phyloP scores from a whole-genome alignment of 352 stramenopile species.

The Globisporangium cederbergense region DNA sequence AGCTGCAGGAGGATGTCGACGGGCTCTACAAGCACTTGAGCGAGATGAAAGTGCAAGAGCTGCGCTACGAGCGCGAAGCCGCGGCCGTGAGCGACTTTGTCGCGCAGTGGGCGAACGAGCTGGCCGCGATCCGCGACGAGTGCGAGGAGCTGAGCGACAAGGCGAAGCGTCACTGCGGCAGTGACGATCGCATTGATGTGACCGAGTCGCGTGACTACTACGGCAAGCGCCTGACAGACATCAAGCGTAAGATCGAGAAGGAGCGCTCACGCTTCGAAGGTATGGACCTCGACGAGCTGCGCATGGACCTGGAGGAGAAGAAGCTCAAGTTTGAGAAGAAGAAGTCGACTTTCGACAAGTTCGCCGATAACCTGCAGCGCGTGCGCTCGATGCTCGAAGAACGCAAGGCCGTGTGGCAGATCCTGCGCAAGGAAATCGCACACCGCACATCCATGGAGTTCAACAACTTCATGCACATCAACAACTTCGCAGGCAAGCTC shows the following conservation, averaged over 20 bases:
- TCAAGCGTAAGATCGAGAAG: conserved; percentile 72
- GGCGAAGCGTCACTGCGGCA: conserved; percentile 49
- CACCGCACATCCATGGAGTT: conserved; percentile 76
- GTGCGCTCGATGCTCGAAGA: conserved; percentile 74
- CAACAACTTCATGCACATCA: conserved; percentile 82
- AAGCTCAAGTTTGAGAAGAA: conserved; percentile 67
- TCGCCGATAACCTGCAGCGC: conserved; percentile 55
- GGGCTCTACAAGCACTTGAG: conserved; percentile 72
- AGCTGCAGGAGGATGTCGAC: conserved; percentile 62
- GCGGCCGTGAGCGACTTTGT: conserved; percentile 42
- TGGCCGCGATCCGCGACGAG: conserved; percentile 46
- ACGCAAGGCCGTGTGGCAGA: conserved; percentile 71
- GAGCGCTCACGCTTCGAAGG: conserved; percentile 75
- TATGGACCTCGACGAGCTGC: conserved; percentile 79
- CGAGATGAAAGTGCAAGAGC: conserved; percentile 65
- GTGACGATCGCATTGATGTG: conserved; percentile 56
- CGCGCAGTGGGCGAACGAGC: conserved; percentile 43
- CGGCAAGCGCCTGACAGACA: conserved; percentile 71
- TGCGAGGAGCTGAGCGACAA: conserved; percentile 61
- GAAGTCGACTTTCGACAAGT: conserved; percentile 55
- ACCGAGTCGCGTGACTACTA: conserved; percentile 73
- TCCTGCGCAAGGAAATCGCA: conserved; percentile 76
- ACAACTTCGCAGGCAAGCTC: conserved; percentile 83
- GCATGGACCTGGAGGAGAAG: conserved; percentile 73
- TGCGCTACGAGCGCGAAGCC: conserved; percentile 58